Evolutionary conservation across 306 rosid species (phyloP), one percentile per base, ranked within the genome.

Genomic region (Prinsepia uniflora): DNA sequence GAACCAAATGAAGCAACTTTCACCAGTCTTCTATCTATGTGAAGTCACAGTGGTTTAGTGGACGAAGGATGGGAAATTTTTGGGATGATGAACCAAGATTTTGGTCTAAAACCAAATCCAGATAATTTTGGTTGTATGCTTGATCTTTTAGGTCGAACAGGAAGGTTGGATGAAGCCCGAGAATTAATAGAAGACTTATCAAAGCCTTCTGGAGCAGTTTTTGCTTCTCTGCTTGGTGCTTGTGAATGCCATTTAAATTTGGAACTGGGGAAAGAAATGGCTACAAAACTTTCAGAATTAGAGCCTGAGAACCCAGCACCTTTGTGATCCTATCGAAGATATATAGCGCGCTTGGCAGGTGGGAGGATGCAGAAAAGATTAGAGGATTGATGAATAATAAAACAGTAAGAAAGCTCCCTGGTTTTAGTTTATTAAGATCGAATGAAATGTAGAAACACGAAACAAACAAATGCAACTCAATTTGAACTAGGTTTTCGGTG

Each of bases 141-240:
- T 42, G 96, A 90, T 72, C 92, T 92, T 72, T 73, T 86, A 72
- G 86, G 96, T 78, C 83, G 92, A 67, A 76, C 87, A 6, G 90
- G 96, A 36, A 78, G 72, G 79, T 80, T 92, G 78, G 79, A 59
- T 3, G 86, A 83, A 70, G 92, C 89, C 67, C 74, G 56, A 72
- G 81, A 81, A 9, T 50, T 88, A 64, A 71, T 81, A 49, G 71
- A 75, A 63, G 86, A 86, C 58, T 64, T 88, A 40, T 73, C 79
- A 24, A 84, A 88, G 80, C 91, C 91, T 66, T 79, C 86, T 70
- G 72, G 71, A 24, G 84, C 92, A 63, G 80, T 76, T 80, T 81
- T 74, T 74, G 78, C 92, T 75, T 84, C 98, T 66, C 79, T 92
- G 79, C 88, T 92, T 46, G 90, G 95, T 65, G 90, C 96, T 72